These are phyloP conservation scores for Kickxella alabastrina DNA, from an alignment of 192 early-diverging fungal species.

Conservation along the genomic window DNA sequence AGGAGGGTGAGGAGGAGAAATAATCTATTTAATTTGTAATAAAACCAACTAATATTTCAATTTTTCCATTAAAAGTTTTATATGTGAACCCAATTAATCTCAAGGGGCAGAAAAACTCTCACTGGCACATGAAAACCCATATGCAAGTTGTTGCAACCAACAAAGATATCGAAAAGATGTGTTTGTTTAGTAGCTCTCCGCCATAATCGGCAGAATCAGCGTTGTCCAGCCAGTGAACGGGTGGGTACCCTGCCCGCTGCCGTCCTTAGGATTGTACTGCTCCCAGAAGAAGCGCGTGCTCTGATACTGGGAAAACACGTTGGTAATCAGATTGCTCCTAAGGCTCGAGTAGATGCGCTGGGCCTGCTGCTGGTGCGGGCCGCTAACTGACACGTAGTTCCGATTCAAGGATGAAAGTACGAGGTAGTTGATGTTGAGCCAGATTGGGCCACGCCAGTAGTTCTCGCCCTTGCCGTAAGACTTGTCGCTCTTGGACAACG, in stretches of 20 bases:
- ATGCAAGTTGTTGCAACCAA: too few species aligned
- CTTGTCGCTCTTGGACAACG: conserved; percentile 58
- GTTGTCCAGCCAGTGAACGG: conserved; percentile 96
- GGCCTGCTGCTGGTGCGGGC: conserved; percentile 68
- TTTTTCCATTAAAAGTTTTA: too few species aligned
- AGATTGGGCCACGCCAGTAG: conserved; percentile 93
- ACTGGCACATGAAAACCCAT: too few species aligned
- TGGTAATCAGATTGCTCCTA: conserved; percentile 70
- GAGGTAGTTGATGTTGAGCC: conserved; percentile 92
- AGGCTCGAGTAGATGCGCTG: conserved; percentile 69
- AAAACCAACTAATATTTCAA: too few species aligned
- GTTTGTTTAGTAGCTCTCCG: conserved; percentile 59
- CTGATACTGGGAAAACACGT: conserved; percentile 71
- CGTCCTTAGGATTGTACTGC: conserved; percentile 77
- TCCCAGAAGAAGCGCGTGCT: conserved; percentile 86
- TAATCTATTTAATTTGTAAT: not conserved
- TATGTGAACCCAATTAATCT: too few species aligned
- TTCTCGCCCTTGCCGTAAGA: conserved; percentile 80
- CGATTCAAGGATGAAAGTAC: conserved; percentile 66
- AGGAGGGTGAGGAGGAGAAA: conserved; percentile 6
- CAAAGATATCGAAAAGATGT: not conserved
- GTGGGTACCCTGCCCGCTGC: conserved; percentile 75
- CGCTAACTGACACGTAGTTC: conserved; percentile 56
- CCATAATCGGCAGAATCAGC: conserved; percentile 79
- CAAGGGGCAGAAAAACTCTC: too few species aligned